These are phyloP conservation scores for Ophiostoma sp. DNA, from an alignment of 2,329 filamentous ascomycete species.

Conservation along the genomic window DNA sequence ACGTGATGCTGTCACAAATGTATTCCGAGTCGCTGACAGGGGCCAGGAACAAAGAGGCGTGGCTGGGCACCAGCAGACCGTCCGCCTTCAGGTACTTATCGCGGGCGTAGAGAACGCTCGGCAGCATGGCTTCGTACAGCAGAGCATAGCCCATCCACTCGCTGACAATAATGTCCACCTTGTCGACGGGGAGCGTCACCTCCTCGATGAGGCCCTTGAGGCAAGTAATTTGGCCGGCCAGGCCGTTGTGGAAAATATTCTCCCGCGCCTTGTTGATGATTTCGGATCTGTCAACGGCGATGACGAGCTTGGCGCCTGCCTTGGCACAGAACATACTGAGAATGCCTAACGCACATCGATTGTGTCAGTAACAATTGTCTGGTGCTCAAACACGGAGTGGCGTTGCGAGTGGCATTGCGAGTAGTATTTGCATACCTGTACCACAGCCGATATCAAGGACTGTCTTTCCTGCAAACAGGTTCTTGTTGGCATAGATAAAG, in stretches of 20 bases:
- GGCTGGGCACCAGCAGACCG: conserved; percentile 83
- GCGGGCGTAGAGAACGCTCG: conserved; percentile 83
- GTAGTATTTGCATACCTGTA: conserved; percentile 51
- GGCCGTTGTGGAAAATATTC: conserved; percentile 78
- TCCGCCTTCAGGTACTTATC: conserved; percentile 80
- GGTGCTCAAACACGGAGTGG: not conserved
- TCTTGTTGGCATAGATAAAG: conserved; percentile 90
- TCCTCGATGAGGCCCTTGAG: conserved; percentile 87
- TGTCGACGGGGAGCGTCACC: conserved; percentile 70
- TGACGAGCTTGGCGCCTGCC: conserved; percentile 81
- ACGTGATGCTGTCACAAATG: conserved; percentile 72
- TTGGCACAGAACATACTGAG: conserved; percentile 92
- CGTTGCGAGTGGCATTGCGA: no score
- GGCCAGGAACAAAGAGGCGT: conserved; percentile 79
- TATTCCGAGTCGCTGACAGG: conserved; percentile 78
- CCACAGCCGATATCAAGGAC: conserved; percentile 91
- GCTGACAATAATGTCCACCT: conserved; percentile 92
- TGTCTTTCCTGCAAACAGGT: conserved; percentile 80
- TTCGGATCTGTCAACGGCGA: conserved; percentile 88
- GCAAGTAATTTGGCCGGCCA: conserved; percentile 73
- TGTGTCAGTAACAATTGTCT: not conserved
- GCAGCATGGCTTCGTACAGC: conserved; percentile 93
- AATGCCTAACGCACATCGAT: conserved; percentile 53
- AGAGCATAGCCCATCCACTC: conserved; percentile 98
- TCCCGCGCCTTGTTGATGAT: conserved; percentile 86